These are phyloP conservation scores for Albugo laibachii DNA, from an alignment of 352 stramenopile species.

Conservation along the genomic window DNA sequence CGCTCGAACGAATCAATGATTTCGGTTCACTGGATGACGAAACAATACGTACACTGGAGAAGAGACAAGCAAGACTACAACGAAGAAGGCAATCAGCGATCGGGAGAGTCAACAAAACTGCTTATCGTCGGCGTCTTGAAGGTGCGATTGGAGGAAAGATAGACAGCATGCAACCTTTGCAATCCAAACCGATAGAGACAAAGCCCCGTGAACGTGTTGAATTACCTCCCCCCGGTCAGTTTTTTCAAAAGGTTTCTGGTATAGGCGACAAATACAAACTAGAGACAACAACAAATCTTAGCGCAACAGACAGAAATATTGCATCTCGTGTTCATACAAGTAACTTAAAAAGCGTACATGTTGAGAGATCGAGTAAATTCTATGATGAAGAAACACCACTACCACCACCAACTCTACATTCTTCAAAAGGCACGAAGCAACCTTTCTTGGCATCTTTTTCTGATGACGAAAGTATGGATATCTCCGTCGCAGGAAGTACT, in stretches of 20 bases:
- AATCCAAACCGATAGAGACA: slow-evolving; percentile 35
- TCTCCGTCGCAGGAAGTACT: slow-evolving; percentile 13
- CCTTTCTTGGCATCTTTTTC: too few relatives aligned
- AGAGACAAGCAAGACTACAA: slow-evolving; percentile 49
- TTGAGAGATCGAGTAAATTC: too few relatives aligned
- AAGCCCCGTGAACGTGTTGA: slow-evolving; percentile 27
- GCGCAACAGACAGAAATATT: too few relatives aligned
- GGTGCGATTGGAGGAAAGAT: slow-evolving; percentile 55
- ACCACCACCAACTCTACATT: too few relatives aligned
- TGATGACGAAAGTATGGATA: too few relatives aligned
- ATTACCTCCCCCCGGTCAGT: slow-evolving; percentile 40
- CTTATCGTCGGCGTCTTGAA: slow-evolving; percentile 51
- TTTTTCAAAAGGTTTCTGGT: too few relatives aligned
- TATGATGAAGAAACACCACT: too few relatives aligned
- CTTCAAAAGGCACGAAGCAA: too few relatives aligned
- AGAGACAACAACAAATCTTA: too few relatives aligned
- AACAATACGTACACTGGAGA: slow-evolving; percentile 45
- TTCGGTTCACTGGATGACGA: slow-evolving; percentile 55
- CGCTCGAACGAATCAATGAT: slow-evolving; percentile 37
- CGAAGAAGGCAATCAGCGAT: slow-evolving; percentile 13
- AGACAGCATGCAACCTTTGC: slow-evolving; percentile 51
- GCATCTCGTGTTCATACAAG: too few relatives aligned
- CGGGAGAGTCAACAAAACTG: slow-evolving; percentile 51
- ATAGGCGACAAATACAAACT: too few relatives aligned
- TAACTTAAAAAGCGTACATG: too few relatives aligned